Base-by-base conservation (phyloP, 1,284 basidiomycete species). In the Moesziomyces globuligerus region DNA sequence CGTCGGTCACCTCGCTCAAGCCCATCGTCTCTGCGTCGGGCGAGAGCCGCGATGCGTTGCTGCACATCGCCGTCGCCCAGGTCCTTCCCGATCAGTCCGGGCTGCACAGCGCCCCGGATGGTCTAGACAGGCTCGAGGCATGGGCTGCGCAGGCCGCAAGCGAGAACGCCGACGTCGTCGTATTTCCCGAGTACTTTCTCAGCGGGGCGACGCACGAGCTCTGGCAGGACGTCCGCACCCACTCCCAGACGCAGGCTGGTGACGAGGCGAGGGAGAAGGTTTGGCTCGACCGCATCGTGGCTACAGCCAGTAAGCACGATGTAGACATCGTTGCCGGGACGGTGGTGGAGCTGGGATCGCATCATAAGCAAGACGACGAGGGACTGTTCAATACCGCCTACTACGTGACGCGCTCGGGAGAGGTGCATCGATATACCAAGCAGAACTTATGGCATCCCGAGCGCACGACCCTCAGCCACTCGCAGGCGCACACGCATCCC, bases 371-470 rank as follows among this genome's bases (percentile, higher is more conserved):
- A 6, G 23, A 36, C 42, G 48, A 48, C 10, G n/a, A 70, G 39
- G 47, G 43, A 7, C 72, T 81, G 18, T 80, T 71, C 76, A 81
- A 81, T 45, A 81, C 79, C 13, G 64, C 71, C 17, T 81, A 80
- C 70, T 81, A 79, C 56, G 50, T 81, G 39, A 65, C 68, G 10
- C 48, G 71, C 10, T 25, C 46, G 0, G 80, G 80, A 17, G 28
- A 52, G 6, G 67, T 81, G 1, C 75, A 76, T 15, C 55, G 69
- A 10, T 81, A 81, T 41, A 81, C 80, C 3, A 81, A 81, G 44
- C 74, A 75, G 26, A 75, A 78, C 37, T 58, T 81, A 15, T 81
- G 80, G 80, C 80, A 81, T 48, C 71, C 80, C 7, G 80, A 81
- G 57, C 68, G 78, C 4, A 45, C 55, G 21, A 70, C 77, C 3